Evolutionary conservation across 129 eudicot genomes (phyloP), one percentile per base, ranked within the genome.

Genomic region (Arctium minus): DNA sequence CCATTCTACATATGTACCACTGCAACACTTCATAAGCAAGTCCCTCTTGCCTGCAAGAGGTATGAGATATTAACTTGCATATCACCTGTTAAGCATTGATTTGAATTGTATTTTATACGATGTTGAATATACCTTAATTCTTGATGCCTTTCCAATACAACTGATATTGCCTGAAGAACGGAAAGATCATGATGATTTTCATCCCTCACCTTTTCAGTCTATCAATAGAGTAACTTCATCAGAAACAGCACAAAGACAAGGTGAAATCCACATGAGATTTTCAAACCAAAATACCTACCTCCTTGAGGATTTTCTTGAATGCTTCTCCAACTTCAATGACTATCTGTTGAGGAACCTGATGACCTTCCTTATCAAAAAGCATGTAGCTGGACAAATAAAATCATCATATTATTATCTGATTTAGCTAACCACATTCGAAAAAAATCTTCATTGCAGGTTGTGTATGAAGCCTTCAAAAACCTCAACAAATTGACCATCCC

Each of bases 1-100:
- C 99, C 99, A 96, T 87, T 86, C 99, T 86, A 85, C 98, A 93
- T 32, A 96, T 86, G 91, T 90, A 96, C 99, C 99, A 96, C 69
- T 96, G 97, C 86, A 96, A 65, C 64, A 96, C 99, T 90, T 96
- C 97, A 70, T 90, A 86, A 1, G 98, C 95, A 72, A 91, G 95
- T 72, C 99, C 99, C 91, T 89, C 89, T 86, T 91, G 98, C 79
- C 99, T 96, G 84, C 78, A 80, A 3, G 33, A 82, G 56, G 70
- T 0, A 78, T 0, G 32, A n/a, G 7, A 73, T 36, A 32, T 85
- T 60, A 32, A 42, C 85, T 69, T 29, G n/a, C 67, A 53, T 39
- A 70, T 53, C 39, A 27, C 70, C 50, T 29, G 33, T 35, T 77
- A 80, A 64, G 31, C 48, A 79, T 60, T 75, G 15, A 74, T 62